Evolutionary conservation across 495 filamentous ascomycete genomes (phyloP), one percentile per base, ranked within the genome.

Genomic region (Neurospora sp.): DNA sequence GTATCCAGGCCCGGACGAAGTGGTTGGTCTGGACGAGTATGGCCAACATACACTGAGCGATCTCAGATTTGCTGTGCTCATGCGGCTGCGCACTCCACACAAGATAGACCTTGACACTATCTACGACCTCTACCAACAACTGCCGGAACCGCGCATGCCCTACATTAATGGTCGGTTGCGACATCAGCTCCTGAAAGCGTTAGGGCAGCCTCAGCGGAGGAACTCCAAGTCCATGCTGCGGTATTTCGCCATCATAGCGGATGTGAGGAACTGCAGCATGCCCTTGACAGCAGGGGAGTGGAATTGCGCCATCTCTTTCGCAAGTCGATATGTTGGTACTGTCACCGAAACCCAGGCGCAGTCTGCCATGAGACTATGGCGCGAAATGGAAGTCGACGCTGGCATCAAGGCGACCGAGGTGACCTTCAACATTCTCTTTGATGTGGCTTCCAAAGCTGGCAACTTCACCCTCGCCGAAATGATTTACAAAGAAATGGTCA

Each of bases 361-460:
- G 71, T 82, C 88, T 31, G 91, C 93, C 2, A 87, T 98, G 20
- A 85, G 90, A 40, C 81, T 96, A n/a, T 98, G 94, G 93, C 88
- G 89, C 71, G 88, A 93, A 75, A 97, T 97, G 91, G 96, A 98
- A 80, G 81, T 86, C 38, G 80, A 88, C n/a, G 89, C 89, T 20
- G 86, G 87, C 6, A 79, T 94, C n/a, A 76, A 82, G 73, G 86
- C 84, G 40, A 91, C 89, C 74, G 83, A 87, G 40, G 90, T 92
- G 12, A 95, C 94, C 3, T 97, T 98, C 83, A 95, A 93, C 79
- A 91, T 97, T 70, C 87, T 99, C 39, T 97, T 97, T 74, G 93
- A 97, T 77, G 87, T 92, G 17, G 94, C 95, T 40, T 88, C 92
- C 65, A 96, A 94, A 80, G 89, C 94, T 2, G 89, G 90, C 27